A percentile compares a stretch with the other conserved stretches of the same genome.
phyloP scores from a whole-genome alignment of 169 alveolate species.

The Eimeria necatrix region DNA sequence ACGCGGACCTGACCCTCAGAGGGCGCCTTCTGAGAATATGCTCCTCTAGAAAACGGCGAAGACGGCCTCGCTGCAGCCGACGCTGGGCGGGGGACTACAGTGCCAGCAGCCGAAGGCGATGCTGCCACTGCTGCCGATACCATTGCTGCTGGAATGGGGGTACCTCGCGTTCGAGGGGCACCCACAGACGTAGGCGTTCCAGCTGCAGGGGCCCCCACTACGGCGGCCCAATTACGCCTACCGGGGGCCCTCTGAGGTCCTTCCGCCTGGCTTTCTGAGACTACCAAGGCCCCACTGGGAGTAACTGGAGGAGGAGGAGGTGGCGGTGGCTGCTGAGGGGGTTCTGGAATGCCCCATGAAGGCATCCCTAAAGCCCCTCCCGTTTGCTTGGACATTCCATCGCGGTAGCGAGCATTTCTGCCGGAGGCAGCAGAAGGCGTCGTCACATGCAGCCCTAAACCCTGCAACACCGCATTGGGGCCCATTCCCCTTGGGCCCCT shows the following conservation, averaged over 20 bases:
- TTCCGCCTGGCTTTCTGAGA: conserved; percentile 45
- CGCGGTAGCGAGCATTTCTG: conserved; percentile 56
- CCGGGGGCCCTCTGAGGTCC: conserved; percentile 56
- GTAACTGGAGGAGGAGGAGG: conserved; percentile 69
- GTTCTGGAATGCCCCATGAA: conserved; percentile 39
- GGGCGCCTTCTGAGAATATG: conserved; percentile 11
- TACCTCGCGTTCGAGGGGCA: conserved; percentile 51
- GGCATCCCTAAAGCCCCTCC: conserved; percentile 57
- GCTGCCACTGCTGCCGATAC: conserved; percentile 34
- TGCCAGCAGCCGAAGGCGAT: conserved; percentile 7
- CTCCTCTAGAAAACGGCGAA: conserved; percentile 24
- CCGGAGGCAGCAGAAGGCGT: conserved; percentile 40
- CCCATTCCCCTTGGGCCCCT: conserved; percentile 14
- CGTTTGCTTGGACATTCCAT: background rate
- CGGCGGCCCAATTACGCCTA: conserved; percentile 74
- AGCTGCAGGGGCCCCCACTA: conserved; percentile 75
- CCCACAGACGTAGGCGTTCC: conserved; percentile 6
- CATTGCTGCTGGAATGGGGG: conserved; percentile 37
- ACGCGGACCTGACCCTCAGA: conserved; percentile 52
- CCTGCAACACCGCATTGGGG: conserved; percentile 58
- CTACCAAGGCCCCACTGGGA: conserved; percentile 34
- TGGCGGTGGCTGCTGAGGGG: conserved; percentile 69
- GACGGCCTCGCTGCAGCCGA: conserved; percentile 72
- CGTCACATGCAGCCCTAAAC: conserved; percentile 59
- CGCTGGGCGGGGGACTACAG: conserved; percentile 12